These are phyloP conservation scores for Psophocarpus tetragonolobus DNA, from an alignment of 306 rosid species.

Conservation along the genomic window DNA sequence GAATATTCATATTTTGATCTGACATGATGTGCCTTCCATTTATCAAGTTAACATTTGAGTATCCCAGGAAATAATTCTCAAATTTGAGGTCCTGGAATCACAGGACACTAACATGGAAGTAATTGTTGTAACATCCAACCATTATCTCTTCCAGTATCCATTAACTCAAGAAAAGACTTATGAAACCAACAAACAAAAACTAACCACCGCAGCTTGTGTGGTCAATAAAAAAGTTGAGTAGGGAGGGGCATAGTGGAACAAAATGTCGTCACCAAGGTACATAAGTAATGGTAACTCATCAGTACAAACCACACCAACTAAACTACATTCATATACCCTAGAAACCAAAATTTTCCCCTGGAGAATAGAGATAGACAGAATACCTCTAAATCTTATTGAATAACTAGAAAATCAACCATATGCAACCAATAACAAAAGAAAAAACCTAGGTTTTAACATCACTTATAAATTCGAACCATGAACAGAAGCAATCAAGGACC, in stretches of 20 bases:
- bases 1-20: not conserved
- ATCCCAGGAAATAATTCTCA: not conserved
- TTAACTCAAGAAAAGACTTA: constrained; percentile 1
- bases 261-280: not conserved
- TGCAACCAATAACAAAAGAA: not conserved
- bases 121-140: no score
- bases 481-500: constrained; percentile 2
- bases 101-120: not conserved
- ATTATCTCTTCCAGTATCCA: constrained; percentile 17
- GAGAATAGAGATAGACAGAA: not conserved
- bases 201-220: not conserved
- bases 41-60: constrained; percentile 1
- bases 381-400: not conserved
- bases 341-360: not conserved
- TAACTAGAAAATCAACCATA: not conserved
- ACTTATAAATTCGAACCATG: not conserved
- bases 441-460: constrained; percentile 11
- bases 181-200: not conserved
- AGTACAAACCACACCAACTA: not conserved
- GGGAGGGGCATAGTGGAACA: not conserved
- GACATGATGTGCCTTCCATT: not conserved
- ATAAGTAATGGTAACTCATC: not conserved
- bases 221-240: not conserved
- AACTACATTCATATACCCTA: not conserved
- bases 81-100: not conserved